Conservation (phyloP, 345 rosid species). For the Pseudoturritis turrita region DNA sequence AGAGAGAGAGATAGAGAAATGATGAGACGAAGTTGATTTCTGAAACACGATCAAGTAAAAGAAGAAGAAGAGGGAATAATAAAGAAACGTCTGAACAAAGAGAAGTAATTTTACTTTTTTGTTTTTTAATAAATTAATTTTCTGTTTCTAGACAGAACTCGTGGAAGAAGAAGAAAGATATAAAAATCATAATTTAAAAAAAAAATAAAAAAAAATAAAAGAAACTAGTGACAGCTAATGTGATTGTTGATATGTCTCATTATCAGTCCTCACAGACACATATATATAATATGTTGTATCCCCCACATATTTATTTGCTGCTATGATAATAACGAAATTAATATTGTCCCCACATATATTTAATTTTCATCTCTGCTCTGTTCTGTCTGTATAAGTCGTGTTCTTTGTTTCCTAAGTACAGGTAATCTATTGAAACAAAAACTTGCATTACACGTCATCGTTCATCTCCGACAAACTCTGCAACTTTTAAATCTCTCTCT, state of each 20-base stretch:
- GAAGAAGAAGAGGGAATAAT: background rate
- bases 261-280: constrained; percentile 8
- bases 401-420: constrained; percentile 3
- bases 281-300: background rate
- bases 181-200: background rate
- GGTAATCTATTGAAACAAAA: background rate
- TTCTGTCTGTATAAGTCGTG: background rate
- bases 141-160: constrained; percentile 15
- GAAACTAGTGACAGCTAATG: constrained; percentile 22
- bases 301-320: constrained; percentile 12
- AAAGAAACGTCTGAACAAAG: constrained; percentile 13
- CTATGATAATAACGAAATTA: background rate
- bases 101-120: constrained; percentile 7
- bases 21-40: constrained; percentile 18
- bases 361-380: background rate
- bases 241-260: constrained; percentile 26
- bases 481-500: background rate
- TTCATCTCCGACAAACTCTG: constrained; percentile 7
- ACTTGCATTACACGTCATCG: constrained; percentile 12
- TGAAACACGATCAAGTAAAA: constrained; percentile 1
- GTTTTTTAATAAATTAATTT: background rate
- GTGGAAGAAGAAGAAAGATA: background rate
- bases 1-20: background rate
- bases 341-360: background rate
- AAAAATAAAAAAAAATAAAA: background rate